These are phyloP conservation scores for Picochlorum sp. DNA, from an alignment of 139 green algal species.

Conservation along the genomic window DNA sequence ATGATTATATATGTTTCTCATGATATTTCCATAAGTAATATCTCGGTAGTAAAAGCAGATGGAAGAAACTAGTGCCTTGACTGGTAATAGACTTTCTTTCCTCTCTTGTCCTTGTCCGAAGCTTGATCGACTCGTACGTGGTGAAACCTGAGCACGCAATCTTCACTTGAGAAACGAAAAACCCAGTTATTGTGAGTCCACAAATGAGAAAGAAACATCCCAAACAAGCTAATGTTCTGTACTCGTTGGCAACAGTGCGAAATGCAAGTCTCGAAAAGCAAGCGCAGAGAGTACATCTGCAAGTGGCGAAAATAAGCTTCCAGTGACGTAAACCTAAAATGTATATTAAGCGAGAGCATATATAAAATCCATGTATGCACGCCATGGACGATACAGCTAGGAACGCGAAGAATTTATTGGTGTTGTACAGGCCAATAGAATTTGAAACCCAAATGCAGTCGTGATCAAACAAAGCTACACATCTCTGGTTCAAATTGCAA, in stretches of 20 bases:
- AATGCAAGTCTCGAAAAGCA: background rate
- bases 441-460: slow-evolving; percentile 74
- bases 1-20: too few species aligned
- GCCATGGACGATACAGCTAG: slow-evolving; percentile 31
- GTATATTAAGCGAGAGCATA: too few species aligned
- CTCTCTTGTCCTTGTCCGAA: slow-evolving; percentile 5
- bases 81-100: slow-evolving; percentile 11
- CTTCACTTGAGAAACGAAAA: slow-evolving; percentile 13
- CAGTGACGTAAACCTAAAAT: too few species aligned
- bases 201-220: slow-evolving; percentile 4
- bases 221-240: background rate
- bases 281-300: background rate
- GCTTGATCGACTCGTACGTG: slow-evolving; percentile 8
- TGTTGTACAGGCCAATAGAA: slow-evolving; percentile 56
- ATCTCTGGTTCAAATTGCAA: slow-evolving; percentile 31
- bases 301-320: background rate
- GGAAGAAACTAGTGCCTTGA: background rate
- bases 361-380: slow-evolving; percentile 41
- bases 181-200: slow-evolving; percentile 5
- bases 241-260: background rate
- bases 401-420: slow-evolving; percentile 48
- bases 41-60: background rate
- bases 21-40: too few species aligned
- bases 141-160: slow-evolving; percentile 5
- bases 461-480: slow-evolving; percentile 58